phyloP scores from a whole-genome alignment of 2,329 filamentous ascomycete genomes.

The Nemania sp. region DNA sequence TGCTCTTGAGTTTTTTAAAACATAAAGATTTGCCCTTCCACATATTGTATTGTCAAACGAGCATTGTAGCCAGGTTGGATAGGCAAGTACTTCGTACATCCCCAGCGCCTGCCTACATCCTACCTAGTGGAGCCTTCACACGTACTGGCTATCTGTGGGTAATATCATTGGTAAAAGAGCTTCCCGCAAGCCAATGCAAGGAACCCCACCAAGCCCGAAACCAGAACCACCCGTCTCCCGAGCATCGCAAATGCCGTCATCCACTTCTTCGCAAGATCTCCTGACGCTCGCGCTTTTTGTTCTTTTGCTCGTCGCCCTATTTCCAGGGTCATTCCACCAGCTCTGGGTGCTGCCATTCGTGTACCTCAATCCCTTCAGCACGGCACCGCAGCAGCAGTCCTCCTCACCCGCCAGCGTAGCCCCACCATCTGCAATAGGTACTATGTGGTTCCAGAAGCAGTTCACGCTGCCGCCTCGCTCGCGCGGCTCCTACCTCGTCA shows the following conservation, averaged over 20 bases:
- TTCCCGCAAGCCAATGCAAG: constrained; percentile 17
- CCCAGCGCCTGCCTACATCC: not conserved
- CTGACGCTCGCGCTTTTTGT: constrained; percentile 50
- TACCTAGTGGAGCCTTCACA: not conserved
- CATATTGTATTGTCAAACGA: not conserved
- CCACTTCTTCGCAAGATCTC: constrained; percentile 43
- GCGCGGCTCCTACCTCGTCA: constrained; percentile 88
- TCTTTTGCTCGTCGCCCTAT: constrained; percentile 55
- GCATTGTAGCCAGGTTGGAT: not conserved
- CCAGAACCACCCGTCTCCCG: not conserved
- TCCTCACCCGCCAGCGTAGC: constrained; percentile 16
- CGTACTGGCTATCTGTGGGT: not conserved
- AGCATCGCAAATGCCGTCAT: constrained; percentile 46
- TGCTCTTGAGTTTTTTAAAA: not conserved
- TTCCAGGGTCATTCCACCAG: constrained; percentile 56
- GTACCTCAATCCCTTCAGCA: constrained; percentile 37
- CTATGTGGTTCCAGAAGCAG: constrained; percentile 83
- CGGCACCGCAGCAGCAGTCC: constrained; percentile 7
- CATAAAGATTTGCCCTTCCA: not conserved
- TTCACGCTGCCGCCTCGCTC: constrained; percentile 76
- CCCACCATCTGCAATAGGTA: constrained; percentile 36
- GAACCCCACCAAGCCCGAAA: constrained; percentile 35
- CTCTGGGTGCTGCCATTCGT: constrained; percentile 54
- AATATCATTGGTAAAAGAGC: not conserved
- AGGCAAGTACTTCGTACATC: not conserved